phyloP scores from a whole-genome alignment of 768 basidiomycete genomes.

The Termitomyces sp. region DNA sequence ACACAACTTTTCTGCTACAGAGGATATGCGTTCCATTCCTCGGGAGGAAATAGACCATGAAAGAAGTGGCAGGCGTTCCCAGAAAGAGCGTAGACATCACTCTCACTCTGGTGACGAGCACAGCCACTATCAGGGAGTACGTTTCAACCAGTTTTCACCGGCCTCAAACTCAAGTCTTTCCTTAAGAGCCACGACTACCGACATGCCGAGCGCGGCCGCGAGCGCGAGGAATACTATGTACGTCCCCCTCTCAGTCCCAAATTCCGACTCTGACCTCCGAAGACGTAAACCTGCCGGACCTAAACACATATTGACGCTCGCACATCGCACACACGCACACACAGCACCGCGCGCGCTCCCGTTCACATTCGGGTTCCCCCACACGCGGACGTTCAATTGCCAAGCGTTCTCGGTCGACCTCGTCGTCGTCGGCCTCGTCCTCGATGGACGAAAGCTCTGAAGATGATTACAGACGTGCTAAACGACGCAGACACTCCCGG shows the following conservation, averaged over 20 bases:
- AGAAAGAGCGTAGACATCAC: background rate
- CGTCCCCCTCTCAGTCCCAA: slow-evolving; percentile 4
- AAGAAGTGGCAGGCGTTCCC: background rate
- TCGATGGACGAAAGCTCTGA: background rate
- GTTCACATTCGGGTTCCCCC: background rate
- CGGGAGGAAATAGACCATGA: background rate
- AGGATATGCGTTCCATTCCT: slow-evolving; percentile 1
- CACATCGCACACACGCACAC: background rate
- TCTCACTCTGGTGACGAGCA: background rate
- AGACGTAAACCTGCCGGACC: slow-evolving; percentile 6
- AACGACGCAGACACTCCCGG: slow-evolving; percentile 5
- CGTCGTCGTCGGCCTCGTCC: slow-evolving; percentile 6
- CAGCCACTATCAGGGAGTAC: background rate
- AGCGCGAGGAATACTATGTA: slow-evolving; percentile 11
- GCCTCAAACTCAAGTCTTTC: background rate
- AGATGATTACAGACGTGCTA: slow-evolving; percentile 1
- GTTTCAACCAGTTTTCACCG: background rate
- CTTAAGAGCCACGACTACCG: background rate
- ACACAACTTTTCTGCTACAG: background rate
- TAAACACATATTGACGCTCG: background rate
- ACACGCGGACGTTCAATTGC: background rate
- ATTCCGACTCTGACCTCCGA: slow-evolving; percentile 15
- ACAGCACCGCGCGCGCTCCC: slow-evolving; percentile 6
- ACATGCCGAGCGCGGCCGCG: background rate
- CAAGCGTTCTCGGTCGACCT: slow-evolving; percentile 7